Evolutionary conservation across 495 filamentous ascomycete species (phyloP).

Genomic region (Trichocladium antarcticum): DNA sequence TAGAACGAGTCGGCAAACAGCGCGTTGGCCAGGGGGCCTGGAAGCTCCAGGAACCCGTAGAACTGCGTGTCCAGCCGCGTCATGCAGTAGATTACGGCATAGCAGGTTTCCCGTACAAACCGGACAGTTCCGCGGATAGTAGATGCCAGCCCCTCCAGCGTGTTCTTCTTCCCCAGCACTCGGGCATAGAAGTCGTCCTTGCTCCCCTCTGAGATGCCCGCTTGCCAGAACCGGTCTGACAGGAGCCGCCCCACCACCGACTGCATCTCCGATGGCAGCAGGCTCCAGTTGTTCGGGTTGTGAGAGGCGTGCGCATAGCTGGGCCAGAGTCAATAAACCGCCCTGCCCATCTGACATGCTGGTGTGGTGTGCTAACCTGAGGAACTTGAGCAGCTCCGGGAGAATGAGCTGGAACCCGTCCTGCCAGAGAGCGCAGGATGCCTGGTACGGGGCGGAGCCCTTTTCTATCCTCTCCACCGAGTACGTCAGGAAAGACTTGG

Average conservation of each 20-base stretch:
- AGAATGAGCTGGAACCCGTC: constrained; percentile 72
- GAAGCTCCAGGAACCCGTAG: constrained; percentile 77
- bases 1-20: constrained; percentile 73
- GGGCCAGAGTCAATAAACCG: constrained; percentile 7
- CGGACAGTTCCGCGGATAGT: constrained; percentile 79
- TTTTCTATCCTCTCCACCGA: constrained; percentile 81
- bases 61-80: constrained; percentile 76
- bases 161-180: constrained; percentile 75
- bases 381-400: constrained; percentile 73
- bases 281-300: constrained; percentile 71
- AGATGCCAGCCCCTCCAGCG: constrained; percentile 87
- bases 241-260: constrained; percentile 69
- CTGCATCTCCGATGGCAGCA: constrained; percentile 66
- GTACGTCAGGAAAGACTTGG: constrained; percentile 78
- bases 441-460: constrained; percentile 51
- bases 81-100: constrained; percentile 90
- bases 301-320: constrained; percentile 92
- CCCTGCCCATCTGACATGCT: neutral
- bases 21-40: constrained; percentile 70
- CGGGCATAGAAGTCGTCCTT: constrained; percentile 92
- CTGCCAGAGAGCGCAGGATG: constrained; percentile 69
- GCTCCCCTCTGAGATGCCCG: constrained; percentile 88
- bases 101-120: constrained; percentile 82
- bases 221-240: constrained; percentile 97
- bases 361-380: constrained; percentile 45